These are phyloP conservation scores for Coleophoma cylindrospora DNA, from an alignment of 2,329 filamentous ascomycete species.

Conservation along the genomic window DNA sequence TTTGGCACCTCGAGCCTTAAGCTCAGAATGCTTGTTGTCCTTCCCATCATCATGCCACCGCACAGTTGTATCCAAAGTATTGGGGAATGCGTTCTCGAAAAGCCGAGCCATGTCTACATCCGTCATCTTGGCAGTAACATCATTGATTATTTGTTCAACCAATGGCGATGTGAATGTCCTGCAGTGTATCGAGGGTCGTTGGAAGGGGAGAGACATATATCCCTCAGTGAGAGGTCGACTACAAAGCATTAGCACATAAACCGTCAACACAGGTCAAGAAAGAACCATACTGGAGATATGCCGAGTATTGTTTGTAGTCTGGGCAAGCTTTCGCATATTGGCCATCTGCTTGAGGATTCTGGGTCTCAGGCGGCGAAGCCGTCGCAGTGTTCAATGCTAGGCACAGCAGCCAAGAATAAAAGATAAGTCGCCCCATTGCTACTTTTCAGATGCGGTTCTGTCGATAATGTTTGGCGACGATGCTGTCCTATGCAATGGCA, in stretches of 20 bases:
- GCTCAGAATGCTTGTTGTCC: constrained; percentile 28
- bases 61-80: constrained; percentile 68
- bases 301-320: constrained; percentile 28
- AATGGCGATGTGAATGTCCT: constrained; percentile 83
- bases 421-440: constrained; percentile 4
- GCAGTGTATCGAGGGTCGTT: constrained; percentile 75
- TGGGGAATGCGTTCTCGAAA: constrained; percentile 93
- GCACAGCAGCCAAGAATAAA: constrained; percentile 11
- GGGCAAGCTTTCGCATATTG: constrained; percentile 23
- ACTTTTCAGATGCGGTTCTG: no score
- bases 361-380: constrained; percentile 3
- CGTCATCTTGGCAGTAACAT: constrained; percentile 74
- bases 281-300: constrained; percentile 19
- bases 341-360: not conserved
- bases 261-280: no score
- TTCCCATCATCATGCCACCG: constrained; percentile 61
- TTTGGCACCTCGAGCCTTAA: constrained; percentile 31
- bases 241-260: constrained; percentile 8
- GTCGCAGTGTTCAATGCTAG: constrained; percentile 3
- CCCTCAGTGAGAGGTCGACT: constrained; percentile 79
- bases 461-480: no score
- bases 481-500: no score
- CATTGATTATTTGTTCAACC: constrained; percentile 82
- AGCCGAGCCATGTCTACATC: constrained; percentile 85
- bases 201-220: constrained; percentile 74